Evolutionary conservation across 352 stramenopile genomes (phyloP).

Genomic region (Globisporangium paddicum): DNA sequence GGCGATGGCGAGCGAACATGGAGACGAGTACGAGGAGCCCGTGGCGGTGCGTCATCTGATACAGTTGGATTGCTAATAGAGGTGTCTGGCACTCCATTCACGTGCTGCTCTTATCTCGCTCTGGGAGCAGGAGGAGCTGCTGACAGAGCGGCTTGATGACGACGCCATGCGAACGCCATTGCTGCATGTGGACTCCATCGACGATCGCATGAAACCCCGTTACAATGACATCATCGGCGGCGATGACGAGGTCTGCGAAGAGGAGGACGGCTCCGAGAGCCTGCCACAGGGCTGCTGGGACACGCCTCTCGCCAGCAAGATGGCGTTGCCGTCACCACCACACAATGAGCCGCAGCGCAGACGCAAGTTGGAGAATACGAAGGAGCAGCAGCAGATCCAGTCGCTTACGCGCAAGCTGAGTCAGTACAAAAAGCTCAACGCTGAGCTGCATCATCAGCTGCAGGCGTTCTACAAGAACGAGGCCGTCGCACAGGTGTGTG

Average conservation of each 20-base stretch:
- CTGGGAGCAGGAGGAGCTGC: neutral
- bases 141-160: slow-evolving; percentile 10
- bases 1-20: slow-evolving; percentile 20
- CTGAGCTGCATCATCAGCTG: slow-evolving; percentile 40
- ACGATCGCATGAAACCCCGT: neutral
- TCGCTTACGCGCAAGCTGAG: slow-evolving; percentile 36
- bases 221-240: neutral
- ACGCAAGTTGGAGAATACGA: slow-evolving; percentile 1
- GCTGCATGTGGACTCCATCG: neutral
- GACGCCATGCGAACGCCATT: neutral
- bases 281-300: neutral
- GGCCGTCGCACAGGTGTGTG: slow-evolving; percentile 34
- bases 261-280: neutral
- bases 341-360: neutral
- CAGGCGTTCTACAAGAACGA: slow-evolving; percentile 49
- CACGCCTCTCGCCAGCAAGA: neutral
- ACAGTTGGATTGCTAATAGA: no score
- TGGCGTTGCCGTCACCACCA: no score
- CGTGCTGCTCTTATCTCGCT: neutral
- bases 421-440: slow-evolving; percentile 38
- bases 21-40: slow-evolving; percentile 22
- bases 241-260: neutral
- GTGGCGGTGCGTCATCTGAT: neutral
- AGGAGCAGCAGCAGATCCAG: slow-evolving; percentile 13
- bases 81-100: no score